phyloP scores from a whole-genome alignment of 2,329 filamentous ascomycete species.

The Stromatinia cepivora region DNA sequence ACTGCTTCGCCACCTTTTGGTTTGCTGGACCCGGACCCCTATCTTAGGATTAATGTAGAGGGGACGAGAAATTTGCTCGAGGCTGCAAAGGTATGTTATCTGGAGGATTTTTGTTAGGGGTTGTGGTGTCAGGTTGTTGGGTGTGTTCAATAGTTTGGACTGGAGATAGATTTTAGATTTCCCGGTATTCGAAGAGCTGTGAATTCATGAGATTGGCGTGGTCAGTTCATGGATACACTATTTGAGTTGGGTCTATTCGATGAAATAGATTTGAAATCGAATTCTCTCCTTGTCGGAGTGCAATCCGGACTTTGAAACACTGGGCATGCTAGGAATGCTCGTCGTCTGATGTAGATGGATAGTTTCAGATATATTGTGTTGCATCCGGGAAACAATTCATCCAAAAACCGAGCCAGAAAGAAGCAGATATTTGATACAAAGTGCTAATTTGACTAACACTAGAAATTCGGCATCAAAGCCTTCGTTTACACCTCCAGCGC shows the following conservation, averaged over 20 bases:
- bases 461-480: conserved; percentile 50
- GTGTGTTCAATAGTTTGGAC: not conserved
- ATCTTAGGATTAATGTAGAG: conserved; percentile 51
- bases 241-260: not conserved
- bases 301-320: not conserved
- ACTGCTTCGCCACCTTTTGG: conserved; percentile 48
- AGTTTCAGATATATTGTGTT: not conserved
- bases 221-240: not conserved
- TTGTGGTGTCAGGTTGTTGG: not conserved
- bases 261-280: not conserved
- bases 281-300: not conserved
- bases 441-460: not conserved
- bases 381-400: too few species aligned
- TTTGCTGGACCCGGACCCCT: conserved; percentile 42
- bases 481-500: conserved; percentile 55
- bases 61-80: conserved; percentile 51
- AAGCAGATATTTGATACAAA: not conserved
- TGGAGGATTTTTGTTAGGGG: not conserved
- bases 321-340: not conserved
- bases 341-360: not conserved
- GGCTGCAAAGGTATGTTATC: conserved; percentile 30
- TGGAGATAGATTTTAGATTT: not conserved
- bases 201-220: not conserved
- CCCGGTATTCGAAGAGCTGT: not conserved
- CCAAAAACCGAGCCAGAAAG: too few species aligned